A percentile compares a stretch with the other conserved stretches of the same genome.
phyloP scores from a whole-genome alignment of 1,284 basidiomycete genomes.

The Phlebopus sp. region DNA sequence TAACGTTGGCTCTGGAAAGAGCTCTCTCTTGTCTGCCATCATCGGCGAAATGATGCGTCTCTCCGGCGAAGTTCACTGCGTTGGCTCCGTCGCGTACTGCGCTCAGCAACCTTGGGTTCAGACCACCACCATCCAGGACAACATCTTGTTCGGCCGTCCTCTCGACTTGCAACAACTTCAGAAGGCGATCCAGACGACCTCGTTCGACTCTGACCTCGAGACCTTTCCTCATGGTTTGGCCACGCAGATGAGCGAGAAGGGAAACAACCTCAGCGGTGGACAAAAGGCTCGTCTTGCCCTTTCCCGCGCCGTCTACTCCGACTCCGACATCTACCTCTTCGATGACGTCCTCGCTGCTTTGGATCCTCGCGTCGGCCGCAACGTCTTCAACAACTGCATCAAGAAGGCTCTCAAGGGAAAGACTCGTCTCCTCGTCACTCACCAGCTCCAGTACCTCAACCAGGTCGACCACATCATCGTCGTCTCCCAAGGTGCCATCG shows the following conservation, averaged over 20 bases:
- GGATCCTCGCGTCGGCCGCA: slow-evolving; percentile 60
- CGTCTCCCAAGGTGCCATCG: slow-evolving; percentile 41
- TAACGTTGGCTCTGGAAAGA: slow-evolving; percentile 39
- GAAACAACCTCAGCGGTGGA: slow-evolving; percentile 44
- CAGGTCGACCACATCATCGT: slow-evolving; percentile 57
- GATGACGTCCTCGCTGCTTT: slow-evolving; percentile 47
- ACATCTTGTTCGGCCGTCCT: slow-evolving; percentile 55
- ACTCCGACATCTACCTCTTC: slow-evolving; percentile 49
- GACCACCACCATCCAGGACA: slow-evolving; percentile 39
- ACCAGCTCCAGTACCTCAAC: slow-evolving; percentile 55
- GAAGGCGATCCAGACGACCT: slow-evolving; percentile 26
- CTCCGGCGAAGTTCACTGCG: slow-evolving; percentile 48
- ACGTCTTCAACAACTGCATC: slow-evolving; percentile 61
- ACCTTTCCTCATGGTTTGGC: slow-evolving; percentile 61
- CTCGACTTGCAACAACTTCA: slow-evolving; percentile 38
- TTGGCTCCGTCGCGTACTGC: slow-evolving; percentile 54
- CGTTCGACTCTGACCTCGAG: slow-evolving; percentile 42
- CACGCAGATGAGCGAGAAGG: slow-evolving; percentile 60
- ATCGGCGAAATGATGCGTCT: slow-evolving; percentile 53
- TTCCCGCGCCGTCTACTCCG: slow-evolving; percentile 57
- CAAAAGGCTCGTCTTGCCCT: slow-evolving; percentile 59
- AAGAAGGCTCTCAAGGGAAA: slow-evolving; percentile 42
- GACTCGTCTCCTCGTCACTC: slow-evolving; percentile 62
- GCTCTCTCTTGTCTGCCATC: slow-evolving; percentile 42
- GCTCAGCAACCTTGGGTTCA: slow-evolving; percentile 61